phyloP scores from a whole-genome alignment of 177 flowering plant species.

The Vitis hybrid region DNA sequence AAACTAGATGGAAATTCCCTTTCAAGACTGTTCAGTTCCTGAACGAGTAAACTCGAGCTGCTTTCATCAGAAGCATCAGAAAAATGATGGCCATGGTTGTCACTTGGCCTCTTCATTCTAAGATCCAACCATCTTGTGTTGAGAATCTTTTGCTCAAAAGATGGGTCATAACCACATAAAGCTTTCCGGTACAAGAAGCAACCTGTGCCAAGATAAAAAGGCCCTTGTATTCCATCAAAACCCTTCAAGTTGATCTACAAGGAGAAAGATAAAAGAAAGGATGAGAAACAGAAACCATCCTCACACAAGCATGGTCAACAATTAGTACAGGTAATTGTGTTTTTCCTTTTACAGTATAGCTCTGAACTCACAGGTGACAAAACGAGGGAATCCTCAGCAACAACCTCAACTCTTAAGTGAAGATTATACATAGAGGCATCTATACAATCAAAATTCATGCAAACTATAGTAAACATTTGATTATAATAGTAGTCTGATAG shows the following conservation, averaged over 20 bases:
- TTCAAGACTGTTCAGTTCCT: constrained; percentile 50
- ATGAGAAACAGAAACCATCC: neutral
- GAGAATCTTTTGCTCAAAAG: constrained; percentile 11
- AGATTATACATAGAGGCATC: too few species aligned
- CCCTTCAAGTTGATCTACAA: constrained; percentile 22
- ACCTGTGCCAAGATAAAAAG: constrained; percentile 35
- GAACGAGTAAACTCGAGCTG: neutral
- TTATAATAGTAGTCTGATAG: too few species aligned
- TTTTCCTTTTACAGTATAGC: too few species aligned
- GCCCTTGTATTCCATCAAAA: constrained; percentile 30
- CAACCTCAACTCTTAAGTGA: too few species aligned
- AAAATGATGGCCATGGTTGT: constrained; percentile 23
- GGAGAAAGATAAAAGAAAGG: neutral
- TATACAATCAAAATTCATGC: too few species aligned
- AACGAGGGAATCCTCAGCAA: too few species aligned
- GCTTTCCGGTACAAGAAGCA: constrained; percentile 32
- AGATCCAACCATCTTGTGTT: constrained; percentile 34
- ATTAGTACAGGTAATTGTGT: too few species aligned
- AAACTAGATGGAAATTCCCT: constrained; percentile 57
- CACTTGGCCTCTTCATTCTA: constrained; percentile 34
- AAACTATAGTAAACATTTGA: too few species aligned
- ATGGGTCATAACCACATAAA: constrained; percentile 32
- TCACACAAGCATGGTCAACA: neutral
- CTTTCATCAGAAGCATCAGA: neutral
- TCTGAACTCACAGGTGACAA: too few species aligned